Percentiles rank a stretch among this genome's conserved stretches.
These are phyloP conservation scores for Fraxinus sp. DNA, from an alignment of 305 asterid species.

Conservation along the genomic window DNA sequence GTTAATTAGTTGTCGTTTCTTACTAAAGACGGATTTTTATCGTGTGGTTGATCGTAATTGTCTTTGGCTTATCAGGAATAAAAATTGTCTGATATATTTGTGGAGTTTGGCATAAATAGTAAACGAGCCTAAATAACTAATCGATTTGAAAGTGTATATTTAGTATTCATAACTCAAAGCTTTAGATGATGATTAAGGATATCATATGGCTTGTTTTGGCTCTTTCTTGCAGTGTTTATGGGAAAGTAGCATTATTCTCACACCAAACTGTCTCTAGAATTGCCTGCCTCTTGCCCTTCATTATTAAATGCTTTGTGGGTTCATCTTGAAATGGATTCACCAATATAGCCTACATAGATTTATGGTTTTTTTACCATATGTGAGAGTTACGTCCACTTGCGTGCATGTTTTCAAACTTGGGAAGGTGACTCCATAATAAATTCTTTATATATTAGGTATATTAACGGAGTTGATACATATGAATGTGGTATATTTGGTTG, in stretches of 20 bases:
- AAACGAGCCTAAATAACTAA: background rate
- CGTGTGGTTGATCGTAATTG: background rate
- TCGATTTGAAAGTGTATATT: background rate
- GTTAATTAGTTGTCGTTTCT: background rate
- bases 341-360: background rate
- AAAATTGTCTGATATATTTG: background rate
- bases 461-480: background rate
- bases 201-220: constrained; percentile 35
- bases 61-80: background rate
- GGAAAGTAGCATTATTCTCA: background rate
- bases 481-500: background rate
- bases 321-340: constrained; percentile 15
- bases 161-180: constrained; percentile 13
- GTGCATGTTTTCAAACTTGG: constrained; percentile 12
- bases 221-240: constrained; percentile 30
- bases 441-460: background rate
- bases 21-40: background rate
- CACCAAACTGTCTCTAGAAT: constrained; percentile 27
- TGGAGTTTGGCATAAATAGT: background rate
- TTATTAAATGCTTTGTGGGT: constrained; percentile 38
- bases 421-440: constrained; percentile 5
- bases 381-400: background rate
- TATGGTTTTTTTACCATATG: background rate
- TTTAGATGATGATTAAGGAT: constrained; percentile 40
- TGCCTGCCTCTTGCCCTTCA: constrained; percentile 49